Evolutionary conservation across 495 filamentous ascomycete genomes (phyloP).

Genomic region (Penicillium roqueforti): DNA sequence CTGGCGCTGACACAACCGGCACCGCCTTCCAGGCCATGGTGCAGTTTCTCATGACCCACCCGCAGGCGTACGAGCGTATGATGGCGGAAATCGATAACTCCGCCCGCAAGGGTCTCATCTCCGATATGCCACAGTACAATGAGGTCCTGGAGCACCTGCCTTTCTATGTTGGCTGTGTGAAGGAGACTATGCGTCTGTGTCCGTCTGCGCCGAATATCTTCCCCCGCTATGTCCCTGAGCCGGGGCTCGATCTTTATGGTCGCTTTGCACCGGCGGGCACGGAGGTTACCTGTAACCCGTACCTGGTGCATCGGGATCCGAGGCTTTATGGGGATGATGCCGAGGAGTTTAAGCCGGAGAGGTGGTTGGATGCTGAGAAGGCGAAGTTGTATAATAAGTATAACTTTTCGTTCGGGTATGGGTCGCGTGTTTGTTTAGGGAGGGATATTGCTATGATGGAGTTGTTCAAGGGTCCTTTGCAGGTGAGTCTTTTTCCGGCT

Average conservation of each 20-base stretch:
- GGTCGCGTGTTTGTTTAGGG: slow-evolving; percentile 51
- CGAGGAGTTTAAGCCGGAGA: slow-evolving; percentile 28
- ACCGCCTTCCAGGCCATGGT: slow-evolving; percentile 54
- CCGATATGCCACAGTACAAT: slow-evolving; percentile 36
- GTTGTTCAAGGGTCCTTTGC: slow-evolving; percentile 49
- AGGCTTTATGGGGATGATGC: slow-evolving; percentile 50
- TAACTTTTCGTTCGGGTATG: slow-evolving; percentile 52
- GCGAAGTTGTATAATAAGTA: slow-evolving; percentile 49
- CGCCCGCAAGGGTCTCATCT: slow-evolving; percentile 36
- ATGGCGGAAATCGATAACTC: slow-evolving; percentile 54
- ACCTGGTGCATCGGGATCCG: slow-evolving; percentile 48
- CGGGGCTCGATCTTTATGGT: slow-evolving; percentile 52
- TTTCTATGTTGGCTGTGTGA: slow-evolving; percentile 47
- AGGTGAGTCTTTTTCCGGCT: slow-evolving; percentile 30
- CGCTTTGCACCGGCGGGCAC: slow-evolving; percentile 53
- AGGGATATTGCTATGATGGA: slow-evolving; percentile 55
- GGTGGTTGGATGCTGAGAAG: slow-evolving; percentile 44
- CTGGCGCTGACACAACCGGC: slow-evolving; percentile 62
- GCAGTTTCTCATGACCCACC: slow-evolving; percentile 47
- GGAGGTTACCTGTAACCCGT: slow-evolving; percentile 54
- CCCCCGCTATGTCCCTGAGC: slow-evolving; percentile 44
- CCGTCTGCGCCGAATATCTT: slow-evolving; percentile 49
- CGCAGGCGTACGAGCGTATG: slow-evolving; percentile 46
- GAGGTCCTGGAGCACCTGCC: slow-evolving; percentile 44
- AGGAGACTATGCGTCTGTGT: slow-evolving; percentile 52